Conservation (phyloP, 2,329 filamentous ascomycete species). For the Cordyceps militaris region DNA sequence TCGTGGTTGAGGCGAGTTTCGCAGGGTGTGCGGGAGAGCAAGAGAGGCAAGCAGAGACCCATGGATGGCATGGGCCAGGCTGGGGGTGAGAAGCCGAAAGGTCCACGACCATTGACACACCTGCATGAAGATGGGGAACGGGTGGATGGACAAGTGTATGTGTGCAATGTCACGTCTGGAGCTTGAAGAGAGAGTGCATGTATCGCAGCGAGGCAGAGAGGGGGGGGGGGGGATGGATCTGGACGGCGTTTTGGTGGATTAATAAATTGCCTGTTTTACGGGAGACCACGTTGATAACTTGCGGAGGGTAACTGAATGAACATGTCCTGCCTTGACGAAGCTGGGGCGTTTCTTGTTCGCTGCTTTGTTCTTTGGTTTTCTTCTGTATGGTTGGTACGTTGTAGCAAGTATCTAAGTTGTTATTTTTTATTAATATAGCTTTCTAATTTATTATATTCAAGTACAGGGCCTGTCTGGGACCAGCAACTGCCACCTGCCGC, state of each 20-base stretch:
- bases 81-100: not conserved
- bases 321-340: too few species aligned
- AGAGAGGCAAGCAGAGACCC: not conserved
- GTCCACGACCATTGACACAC: conserved; percentile 21
- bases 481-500: too few species aligned
- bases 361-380: too few species aligned
- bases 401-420: too few species aligned
- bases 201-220: not conserved
- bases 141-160: not conserved
- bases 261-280: too few species aligned
- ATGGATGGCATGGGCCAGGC: not conserved
- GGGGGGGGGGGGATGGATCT: not conserved
- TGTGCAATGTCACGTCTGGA: conserved; percentile 16
- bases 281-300: too few species aligned
- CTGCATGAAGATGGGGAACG: conserved; percentile 33
- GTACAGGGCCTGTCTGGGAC: too few species aligned
- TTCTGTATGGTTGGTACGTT: too few species aligned
- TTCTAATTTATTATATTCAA: too few species aligned
- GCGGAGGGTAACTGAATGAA: too few species aligned
- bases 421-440: too few species aligned
- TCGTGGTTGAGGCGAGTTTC: not conserved
- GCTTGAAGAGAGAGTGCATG: conserved; percentile 4
- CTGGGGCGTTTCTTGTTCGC: too few species aligned
- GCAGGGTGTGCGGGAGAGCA: not conserved
- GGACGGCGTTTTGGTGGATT: not conserved